Evolutionary conservation across 371 early-diverging fungal genomes (phyloP).

Genomic region (Mortierella sp.): DNA sequence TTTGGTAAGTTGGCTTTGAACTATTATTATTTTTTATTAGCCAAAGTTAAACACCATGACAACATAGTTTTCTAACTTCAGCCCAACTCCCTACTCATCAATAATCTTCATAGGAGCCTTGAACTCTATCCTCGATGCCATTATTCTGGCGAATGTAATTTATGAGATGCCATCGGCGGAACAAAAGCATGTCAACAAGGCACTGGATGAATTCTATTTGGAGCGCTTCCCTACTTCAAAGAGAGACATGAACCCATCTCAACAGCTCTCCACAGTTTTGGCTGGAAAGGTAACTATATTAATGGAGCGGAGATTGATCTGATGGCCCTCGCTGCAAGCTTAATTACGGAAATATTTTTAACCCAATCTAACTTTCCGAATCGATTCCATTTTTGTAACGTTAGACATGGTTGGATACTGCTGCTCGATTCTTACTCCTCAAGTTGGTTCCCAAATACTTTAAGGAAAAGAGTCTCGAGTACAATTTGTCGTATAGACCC

Average conservation of each 20-base stretch:
- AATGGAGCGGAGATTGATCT: neutral
- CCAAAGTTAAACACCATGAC: no score
- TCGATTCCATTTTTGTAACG: neutral
- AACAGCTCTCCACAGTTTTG: slow-evolving; percentile 25
- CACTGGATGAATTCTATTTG: slow-evolving; percentile 31
- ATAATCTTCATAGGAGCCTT: slow-evolving; percentile 12
- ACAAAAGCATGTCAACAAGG: slow-evolving; percentile 26
- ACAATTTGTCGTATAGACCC: slow-evolving; percentile 26
- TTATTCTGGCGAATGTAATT: slow-evolving; percentile 25
- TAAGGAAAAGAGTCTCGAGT: slow-evolving; percentile 40
- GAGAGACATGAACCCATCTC: slow-evolving; percentile 25
- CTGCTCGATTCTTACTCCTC: slow-evolving; percentile 26
- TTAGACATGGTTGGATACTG: slow-evolving; percentile 45
- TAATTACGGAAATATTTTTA: neutral
- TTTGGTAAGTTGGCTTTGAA: slow-evolving; percentile 13
- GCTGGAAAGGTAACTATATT: slow-evolving; percentile 31
- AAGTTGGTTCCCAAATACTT: slow-evolving; percentile 44
- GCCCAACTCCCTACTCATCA: neutral
- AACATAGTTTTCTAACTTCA: no score
- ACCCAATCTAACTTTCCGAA: neutral
- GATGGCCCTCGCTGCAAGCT: no score
- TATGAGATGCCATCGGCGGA: slow-evolving; percentile 34
- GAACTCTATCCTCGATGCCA: slow-evolving; percentile 39
- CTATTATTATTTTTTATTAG: neutral
- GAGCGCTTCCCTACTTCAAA: slow-evolving; percentile 29